Percentiles rank a stretch among this genome's conserved stretches.
Evolutionary conservation across 2,329 filamentous ascomycete genomes (phyloP).

Genomic region (Xylariaceae sp.): DNA sequence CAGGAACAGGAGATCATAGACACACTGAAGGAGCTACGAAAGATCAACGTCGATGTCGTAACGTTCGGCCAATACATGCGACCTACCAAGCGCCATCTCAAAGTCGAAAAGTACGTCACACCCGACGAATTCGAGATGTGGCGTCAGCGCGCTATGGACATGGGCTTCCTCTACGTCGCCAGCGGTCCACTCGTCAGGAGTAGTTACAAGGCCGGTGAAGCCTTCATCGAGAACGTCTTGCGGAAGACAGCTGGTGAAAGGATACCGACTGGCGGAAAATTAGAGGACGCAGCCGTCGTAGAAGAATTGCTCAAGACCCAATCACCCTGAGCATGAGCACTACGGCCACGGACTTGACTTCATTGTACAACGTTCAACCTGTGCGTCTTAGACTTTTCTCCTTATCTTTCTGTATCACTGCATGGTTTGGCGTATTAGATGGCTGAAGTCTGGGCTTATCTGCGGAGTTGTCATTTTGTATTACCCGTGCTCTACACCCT

Average conservation of each 20-base stretch:
- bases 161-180: slow-evolving; percentile 96
- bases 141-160: slow-evolving; percentile 81
- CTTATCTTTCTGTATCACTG: neutral
- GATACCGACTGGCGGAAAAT: slow-evolving; percentile 15
- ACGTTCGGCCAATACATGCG: slow-evolving; percentile 99
- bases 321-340: slow-evolving; percentile 1
- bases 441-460: too few species aligned
- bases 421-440: too few species aligned
- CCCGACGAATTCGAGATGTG: slow-evolving; percentile 89
- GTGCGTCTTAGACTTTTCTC: slow-evolving; percentile 10
- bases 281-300: slow-evolving; percentile 21
- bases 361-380: slow-evolving; percentile 11
- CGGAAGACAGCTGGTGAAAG: slow-evolving; percentile 66
- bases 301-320: slow-evolving; percentile 20
- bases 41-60: slow-evolving; percentile 82
- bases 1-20: slow-evolving; percentile 81
- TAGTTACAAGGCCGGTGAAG: slow-evolving; percentile 96
- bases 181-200: slow-evolving; percentile 89
- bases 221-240: slow-evolving; percentile 97
- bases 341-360: neutral
- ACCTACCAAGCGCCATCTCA: slow-evolving; percentile 94
- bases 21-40: slow-evolving; percentile 73
- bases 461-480: too few species aligned
- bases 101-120: slow-evolving; percentile 92
- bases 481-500: slow-evolving; percentile 16